Evolutionary conservation across 768 basidiomycete species (phyloP), one percentile per base, ranked within the genome.

Genomic region (Boletus fagicola): DNA sequence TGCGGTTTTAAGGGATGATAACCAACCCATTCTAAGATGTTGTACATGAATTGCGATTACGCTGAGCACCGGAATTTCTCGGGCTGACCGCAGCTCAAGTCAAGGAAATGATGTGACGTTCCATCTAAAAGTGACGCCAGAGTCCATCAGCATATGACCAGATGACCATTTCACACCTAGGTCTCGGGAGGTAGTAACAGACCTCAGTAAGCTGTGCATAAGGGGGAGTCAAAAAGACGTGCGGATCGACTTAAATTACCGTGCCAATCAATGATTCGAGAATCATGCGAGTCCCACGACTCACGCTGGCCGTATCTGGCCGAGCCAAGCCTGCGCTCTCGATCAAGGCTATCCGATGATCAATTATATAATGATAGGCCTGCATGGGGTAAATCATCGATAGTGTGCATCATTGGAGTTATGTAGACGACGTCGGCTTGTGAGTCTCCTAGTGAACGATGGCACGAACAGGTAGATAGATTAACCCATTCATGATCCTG

Each of bases 251-350:
- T 54, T 46, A 30, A 43, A 45, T 57, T 28, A 22, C 58, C 53
- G 53, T 15, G 33, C 9, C 8, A 22, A 10, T 30, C 48, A 6
- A 22, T 12, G 26, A 52, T 59, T 58, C 20, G 36, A 42, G 5
- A 2, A 28, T 20, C 3, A 8, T 15, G 16, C 11, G 13, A 22
- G 30, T 7, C 11, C 10, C 42, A 24, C 5, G 3, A 42, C 49
- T n/a, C 39, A 39, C 51, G 30, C 39, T 58, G 49, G 28, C 54
- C 61, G 40, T 51, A 35, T 26, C 22, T 49, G 15, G 26, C 54
- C 47, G 44, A 7, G 40, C n/a, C 20, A 35, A 46, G 22, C 26
- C 35, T 7, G 5, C 30, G 30, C 2, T 33, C 12, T 28, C 4
- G 24, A 3, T 10, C 18, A 28, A 12, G 10, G 7, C 6, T 20